Base-by-base conservation (phyloP, 257 asterid genomes). In the Pogostemon cablin region DNA sequence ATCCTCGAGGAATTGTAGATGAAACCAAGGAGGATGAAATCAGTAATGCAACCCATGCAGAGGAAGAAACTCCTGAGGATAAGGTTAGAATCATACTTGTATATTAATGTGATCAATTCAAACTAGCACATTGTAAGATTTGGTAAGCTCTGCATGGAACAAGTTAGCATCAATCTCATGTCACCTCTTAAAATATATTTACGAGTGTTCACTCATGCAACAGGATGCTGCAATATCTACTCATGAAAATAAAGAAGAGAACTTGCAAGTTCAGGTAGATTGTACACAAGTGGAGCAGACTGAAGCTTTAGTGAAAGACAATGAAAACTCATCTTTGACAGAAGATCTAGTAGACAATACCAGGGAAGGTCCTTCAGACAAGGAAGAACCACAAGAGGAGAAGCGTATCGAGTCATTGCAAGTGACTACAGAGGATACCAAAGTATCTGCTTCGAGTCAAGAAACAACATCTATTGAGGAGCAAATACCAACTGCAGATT, bases 1-100 rank as follows among this genome's bases (percentile, higher is more conserved):
- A 50, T 68, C 65, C 69, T 71, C 72, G 64, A 73, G 81, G 47
- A 63, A 44, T 41, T 57, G 20, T 55, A 15, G 73, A 32, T 52
- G 77, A 74, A 37, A 43, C 63, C 42, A 65, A 40, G 66, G 79
- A 76, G 67, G 77, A 69, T 20, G 53, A 71, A 79, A 72, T 39
- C 37, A 41, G 15, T 56, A 55, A 65, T 53, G 64, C 69, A 52
- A 44, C 70, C 35, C 37, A 34, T 38, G 20, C 7, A 7, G 49
- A 61, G 49, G 71, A 40, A 41, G 61, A 65, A 67, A 48, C 34
- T 56, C 64, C 63, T 44, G 67, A 54, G 67, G 75, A 60, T 12
- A 17, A 68, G 81, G 76, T 76, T 37, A 72, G 74, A 47, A 41
- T 35, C 52, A 46, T 37, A 40, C 66, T 9, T 9, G 12, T 12